Base-by-base conservation (phyloP, 257 asterid species). In the Haberlea rhodopensis region DNA sequence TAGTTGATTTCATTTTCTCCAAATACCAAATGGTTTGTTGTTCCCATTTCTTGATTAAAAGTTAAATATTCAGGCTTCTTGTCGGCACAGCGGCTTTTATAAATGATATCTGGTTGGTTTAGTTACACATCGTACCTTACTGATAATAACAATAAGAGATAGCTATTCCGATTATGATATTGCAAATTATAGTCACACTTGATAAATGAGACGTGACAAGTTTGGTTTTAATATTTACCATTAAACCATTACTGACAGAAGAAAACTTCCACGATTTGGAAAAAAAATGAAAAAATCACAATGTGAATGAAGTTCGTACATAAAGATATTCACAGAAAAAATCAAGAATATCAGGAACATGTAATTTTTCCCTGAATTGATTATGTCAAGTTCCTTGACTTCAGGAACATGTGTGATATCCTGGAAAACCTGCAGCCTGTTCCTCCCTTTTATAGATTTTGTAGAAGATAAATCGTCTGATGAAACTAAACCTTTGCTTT, bases 361-460 rank as follows among this genome's bases (percentile, higher is more conserved):
- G n/a, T 4, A 37, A 37, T 28, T 62, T 62, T 45, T 43, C 13
- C 51, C 51, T 15, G 51, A 5, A 15, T 13, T 18, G 51, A 27
- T 46, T 1, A 21, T 28, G 18, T 53, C 72, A 69, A 20, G 53
- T 11, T 64, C 67, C 53, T 5, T 81, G 80, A 68, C 79, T 78
- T 60, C 72, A 19, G 79, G 76, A 59, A 8, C 28, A 29, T n/a
- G 67, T 3, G 85, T 84, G 59, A 80, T 80, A 57, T 84, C 85
- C 74, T 62, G 75, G 62, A 84, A 87, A 53, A 80, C 85, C 78
- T 71, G 78, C 72, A 85, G 60, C 74, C 96, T 73, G 68, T 70
- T 82, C 73, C 77, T 82, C 62, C 71, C 58, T 26, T 61, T 78
- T 9, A 63, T 37, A 5, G 68, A 65, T 24, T 57, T 71, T 3